These are phyloP conservation scores for Thalassiosira livingstoniorum DNA, from an alignment of 352 stramenopile species.

Conservation along the genomic window DNA sequence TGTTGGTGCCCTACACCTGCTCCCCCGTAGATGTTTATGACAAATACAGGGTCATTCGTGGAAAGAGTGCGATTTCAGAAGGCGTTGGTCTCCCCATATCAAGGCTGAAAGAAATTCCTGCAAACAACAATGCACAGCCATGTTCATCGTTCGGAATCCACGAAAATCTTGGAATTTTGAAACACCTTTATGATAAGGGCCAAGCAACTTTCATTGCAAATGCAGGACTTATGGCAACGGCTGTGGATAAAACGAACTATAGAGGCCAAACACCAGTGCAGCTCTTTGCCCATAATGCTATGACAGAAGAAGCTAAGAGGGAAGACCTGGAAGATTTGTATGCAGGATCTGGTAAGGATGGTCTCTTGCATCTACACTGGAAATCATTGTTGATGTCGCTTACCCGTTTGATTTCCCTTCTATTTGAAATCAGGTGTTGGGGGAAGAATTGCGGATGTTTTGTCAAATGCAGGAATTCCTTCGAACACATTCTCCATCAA, in stretches of 20 bases:
- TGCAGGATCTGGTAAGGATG: slow-evolving; percentile 44
- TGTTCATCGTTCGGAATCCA: slow-evolving; percentile 78
- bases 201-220: slow-evolving; percentile 78
- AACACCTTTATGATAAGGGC: slow-evolving; percentile 69
- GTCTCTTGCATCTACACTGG: not conserved
- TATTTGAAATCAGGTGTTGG: slow-evolving; percentile 33
- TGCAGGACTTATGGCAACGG: slow-evolving; percentile 70
- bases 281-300: slow-evolving; percentile 74
- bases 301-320: slow-evolving; percentile 41
- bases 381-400: slow-evolving; percentile 34
- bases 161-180: slow-evolving; percentile 57
- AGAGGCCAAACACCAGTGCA: slow-evolving; percentile 39
- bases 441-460: slow-evolving; percentile 62
- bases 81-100: slow-evolving; percentile 47
- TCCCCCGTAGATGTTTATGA: slow-evolving; percentile 55
- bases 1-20: slow-evolving; percentile 77
- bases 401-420: slow-evolving; percentile 19
- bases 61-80: slow-evolving; percentile 42
- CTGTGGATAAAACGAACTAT: slow-evolving; percentile 61
- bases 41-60: slow-evolving; percentile 49
- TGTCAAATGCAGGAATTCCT: slow-evolving; percentile 46
- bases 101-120: slow-evolving; percentile 37
- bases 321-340: slow-evolving; percentile 51
- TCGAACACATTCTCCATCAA: slow-evolving; percentile 58
- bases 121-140: slow-evolving; percentile 56